Evolutionary conservation across 2,329 filamentous ascomycete genomes (phyloP).

Genomic region (Hypoxylon sp.): DNA sequence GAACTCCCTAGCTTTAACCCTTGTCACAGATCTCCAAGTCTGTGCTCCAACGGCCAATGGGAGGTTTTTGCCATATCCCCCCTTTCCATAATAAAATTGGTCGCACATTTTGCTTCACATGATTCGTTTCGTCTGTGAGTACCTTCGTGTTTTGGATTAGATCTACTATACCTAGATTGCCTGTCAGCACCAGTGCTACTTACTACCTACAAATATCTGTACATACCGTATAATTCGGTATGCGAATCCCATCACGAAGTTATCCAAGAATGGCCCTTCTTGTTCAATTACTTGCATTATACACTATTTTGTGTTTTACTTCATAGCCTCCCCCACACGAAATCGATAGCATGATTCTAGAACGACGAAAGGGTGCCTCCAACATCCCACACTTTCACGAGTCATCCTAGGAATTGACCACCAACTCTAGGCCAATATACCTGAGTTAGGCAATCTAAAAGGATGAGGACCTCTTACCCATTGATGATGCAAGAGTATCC

Average conservation of each 20-base stretch:
- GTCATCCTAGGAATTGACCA: background rate
- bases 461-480: background rate
- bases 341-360: slow-evolving; percentile 7
- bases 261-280: background rate
- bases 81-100: slow-evolving; percentile 38
- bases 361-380: slow-evolving; percentile 1
- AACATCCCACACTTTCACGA: background rate
- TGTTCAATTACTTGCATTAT: slow-evolving; percentile 1
- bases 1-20: slow-evolving; percentile 17
- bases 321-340: slow-evolving; percentile 8
- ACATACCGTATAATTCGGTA: slow-evolving; percentile 18
- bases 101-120: slow-evolving; percentile 42
- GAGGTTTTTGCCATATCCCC: slow-evolving; percentile 30
- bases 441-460: background rate
- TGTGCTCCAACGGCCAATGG: slow-evolving; percentile 40
- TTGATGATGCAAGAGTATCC: slow-evolving; percentile 1
- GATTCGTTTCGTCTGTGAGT: slow-evolving; percentile 40
- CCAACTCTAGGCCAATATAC: background rate
- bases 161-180: slow-evolving; percentile 21
- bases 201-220: background rate
- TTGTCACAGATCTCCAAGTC: slow-evolving; percentile 41
- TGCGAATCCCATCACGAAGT: slow-evolving; percentile 15
- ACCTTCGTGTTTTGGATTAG: slow-evolving; percentile 25
- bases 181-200: background rate
- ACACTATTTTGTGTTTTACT: background rate